These are phyloP conservation scores for Tulasnella sp. DNA, from an alignment of 768 basidiomycete genomes.

Conservation along the genomic window DNA sequence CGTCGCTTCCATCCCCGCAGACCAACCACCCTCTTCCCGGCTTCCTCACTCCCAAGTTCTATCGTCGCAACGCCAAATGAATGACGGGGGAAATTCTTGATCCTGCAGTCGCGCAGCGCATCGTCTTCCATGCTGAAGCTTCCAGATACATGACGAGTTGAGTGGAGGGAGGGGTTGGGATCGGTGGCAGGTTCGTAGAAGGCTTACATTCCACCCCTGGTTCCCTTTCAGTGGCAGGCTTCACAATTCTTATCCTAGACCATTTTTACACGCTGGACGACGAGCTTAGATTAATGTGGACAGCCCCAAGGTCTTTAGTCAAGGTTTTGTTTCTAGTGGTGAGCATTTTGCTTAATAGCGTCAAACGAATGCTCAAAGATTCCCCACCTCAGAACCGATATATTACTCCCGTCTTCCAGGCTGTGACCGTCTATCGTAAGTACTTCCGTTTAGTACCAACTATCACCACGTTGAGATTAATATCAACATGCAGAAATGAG, in stretches of 20 bases:
- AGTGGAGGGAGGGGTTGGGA: not conserved
- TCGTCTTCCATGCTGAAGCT: not conserved
- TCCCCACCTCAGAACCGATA: not conserved
- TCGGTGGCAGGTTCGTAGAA: not conserved
- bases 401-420: not conserved
- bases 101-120: not conserved
- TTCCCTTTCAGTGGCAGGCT: not conserved
- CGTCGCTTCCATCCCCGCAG: too few relatives aligned
- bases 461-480: not conserved
- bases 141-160: not conserved
- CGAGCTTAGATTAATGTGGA: not conserved
- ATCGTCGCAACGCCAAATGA: not conserved
- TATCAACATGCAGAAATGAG: not conserved
- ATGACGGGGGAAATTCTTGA: not conserved
- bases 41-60: not conserved
- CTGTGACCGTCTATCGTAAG: not conserved
- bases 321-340: not conserved
- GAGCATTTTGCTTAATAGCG: not conserved
- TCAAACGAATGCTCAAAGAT: not conserved
- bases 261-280: not conserved
- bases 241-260: not conserved
- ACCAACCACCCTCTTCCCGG: too few relatives aligned
- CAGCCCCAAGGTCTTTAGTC: not conserved
- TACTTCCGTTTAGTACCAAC: not conserved
- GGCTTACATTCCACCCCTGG: not conserved